phyloP scores from a whole-genome alignment of 176 grass and related monocot species.

The Carex myosuroides region DNA sequence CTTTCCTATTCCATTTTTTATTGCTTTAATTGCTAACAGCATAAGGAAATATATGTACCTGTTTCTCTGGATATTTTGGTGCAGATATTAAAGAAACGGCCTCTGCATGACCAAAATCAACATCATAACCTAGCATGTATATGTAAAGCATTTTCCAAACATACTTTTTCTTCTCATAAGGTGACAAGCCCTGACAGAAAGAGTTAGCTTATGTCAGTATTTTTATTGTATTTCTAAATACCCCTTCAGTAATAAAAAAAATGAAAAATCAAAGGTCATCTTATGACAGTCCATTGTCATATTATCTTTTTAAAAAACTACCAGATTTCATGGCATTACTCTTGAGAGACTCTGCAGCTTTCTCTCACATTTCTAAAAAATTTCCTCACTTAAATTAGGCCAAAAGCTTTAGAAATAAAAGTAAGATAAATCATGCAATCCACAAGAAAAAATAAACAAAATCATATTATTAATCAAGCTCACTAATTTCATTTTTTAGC shows the following conservation, averaged over 20 bases:
- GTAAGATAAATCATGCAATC: background rate
- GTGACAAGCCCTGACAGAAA: slow-evolving; percentile 69
- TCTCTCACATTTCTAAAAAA: background rate
- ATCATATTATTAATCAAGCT: background rate
- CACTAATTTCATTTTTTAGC: background rate
- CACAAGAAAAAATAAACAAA: background rate
- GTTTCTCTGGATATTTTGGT: slow-evolving; percentile 97
- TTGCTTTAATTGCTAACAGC: background rate
- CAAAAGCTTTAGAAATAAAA: background rate
- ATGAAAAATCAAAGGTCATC: background rate
- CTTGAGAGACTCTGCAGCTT: background rate
- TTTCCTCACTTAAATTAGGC: background rate
- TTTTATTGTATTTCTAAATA: background rate
- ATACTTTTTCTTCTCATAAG: slow-evolving; percentile 99
- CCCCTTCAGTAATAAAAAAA: background rate
- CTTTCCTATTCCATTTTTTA: background rate
- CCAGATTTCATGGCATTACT: background rate
- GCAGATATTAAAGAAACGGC: slow-evolving; percentile 98
- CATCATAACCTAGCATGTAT: slow-evolving; percentile 98
- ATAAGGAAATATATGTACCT: slow-evolving; percentile 46
- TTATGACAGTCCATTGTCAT: background rate
- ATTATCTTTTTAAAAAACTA: background rate
- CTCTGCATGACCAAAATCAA: slow-evolving; percentile 95
- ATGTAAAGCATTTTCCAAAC: slow-evolving; percentile 99
- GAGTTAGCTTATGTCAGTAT: slow-evolving; percentile 20